Evolutionary conservation across 2,329 filamentous ascomycete species (phyloP).

Genomic region (Escovopsis sp.): DNA sequence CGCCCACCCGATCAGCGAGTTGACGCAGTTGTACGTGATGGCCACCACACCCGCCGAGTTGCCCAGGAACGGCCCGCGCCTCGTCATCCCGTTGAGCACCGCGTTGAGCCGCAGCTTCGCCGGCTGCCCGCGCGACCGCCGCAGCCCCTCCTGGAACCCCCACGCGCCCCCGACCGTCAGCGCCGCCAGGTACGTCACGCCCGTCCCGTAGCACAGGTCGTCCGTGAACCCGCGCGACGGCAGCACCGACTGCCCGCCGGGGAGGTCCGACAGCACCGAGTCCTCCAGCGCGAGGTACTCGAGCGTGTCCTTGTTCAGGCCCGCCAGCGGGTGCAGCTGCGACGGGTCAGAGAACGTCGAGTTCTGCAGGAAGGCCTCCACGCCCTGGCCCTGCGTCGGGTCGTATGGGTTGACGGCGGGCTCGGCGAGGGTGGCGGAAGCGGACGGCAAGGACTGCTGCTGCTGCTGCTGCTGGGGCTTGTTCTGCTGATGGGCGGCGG

Average conservation of each 20-base stretch:
- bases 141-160: slow-evolving; percentile 82
- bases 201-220: slow-evolving; percentile 94
- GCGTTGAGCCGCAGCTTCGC: slow-evolving; percentile 90
- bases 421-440: slow-evolving; percentile 21
- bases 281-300: slow-evolving; percentile 95
- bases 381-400: slow-evolving; percentile 59
- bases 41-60: slow-evolving; percentile 94
- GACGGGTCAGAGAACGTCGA: slow-evolving; percentile 73
- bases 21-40: slow-evolving; percentile 89
- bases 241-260: slow-evolving; percentile 72
- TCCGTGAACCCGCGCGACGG: slow-evolving; percentile 96
- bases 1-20: slow-evolving; percentile 65
- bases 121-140: slow-evolving; percentile 59
- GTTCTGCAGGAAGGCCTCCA: slow-evolving; percentile 70
- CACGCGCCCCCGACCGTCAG: slow-evolving; percentile 76
- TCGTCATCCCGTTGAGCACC: slow-evolving; percentile 84
- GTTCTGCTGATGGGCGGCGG: slow-evolving; percentile 24
- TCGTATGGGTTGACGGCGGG: slow-evolving; percentile 45
- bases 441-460: slow-evolving; percentile 4
- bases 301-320: slow-evolving; percentile 80
- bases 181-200: slow-evolving; percentile 82
- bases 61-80: slow-evolving; percentile 84
- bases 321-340: slow-evolving; percentile 81
- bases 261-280: slow-evolving; percentile 70
- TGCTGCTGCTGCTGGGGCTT: slow-evolving; percentile 19